phyloP scores from a whole-genome alignment of 495 filamentous ascomycete species.

The Neurospora cerealis region DNA sequence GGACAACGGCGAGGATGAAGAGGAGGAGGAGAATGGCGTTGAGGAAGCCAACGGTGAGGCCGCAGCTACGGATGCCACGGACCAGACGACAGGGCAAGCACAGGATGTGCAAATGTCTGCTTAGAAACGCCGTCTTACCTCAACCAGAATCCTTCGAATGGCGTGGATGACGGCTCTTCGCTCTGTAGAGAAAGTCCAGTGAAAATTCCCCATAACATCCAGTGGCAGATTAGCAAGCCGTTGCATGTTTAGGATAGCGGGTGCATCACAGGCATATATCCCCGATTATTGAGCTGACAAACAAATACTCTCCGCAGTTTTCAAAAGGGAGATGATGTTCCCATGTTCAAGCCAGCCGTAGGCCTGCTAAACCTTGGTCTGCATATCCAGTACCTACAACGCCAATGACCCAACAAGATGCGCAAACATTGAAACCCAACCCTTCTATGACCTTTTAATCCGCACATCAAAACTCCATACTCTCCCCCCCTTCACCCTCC shows the following conservation, averaged over 20 bases:
- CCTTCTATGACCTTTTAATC: background rate
- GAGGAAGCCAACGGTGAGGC: slow-evolving; percentile 11
- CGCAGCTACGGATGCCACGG: background rate
- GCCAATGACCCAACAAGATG: background rate
- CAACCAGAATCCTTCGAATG: background rate
- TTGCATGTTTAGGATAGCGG: background rate
- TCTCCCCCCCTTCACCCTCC: slow-evolving; percentile 25
- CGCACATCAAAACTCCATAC: slow-evolving; percentile 59
- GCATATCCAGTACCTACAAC: background rate
- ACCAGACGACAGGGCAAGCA: slow-evolving; percentile 1
- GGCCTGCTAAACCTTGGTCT: background rate
- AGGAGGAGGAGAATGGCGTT: slow-evolving; percentile 16
- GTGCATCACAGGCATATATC: background rate
- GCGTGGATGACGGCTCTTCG: background rate
- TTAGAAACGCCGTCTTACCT: background rate
- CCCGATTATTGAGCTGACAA: background rate
- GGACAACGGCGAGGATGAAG: slow-evolving; percentile 13
- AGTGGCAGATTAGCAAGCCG: background rate
- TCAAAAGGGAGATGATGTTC: background rate
- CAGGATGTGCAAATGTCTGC: background rate
- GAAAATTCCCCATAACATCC: background rate
- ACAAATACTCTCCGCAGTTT: background rate
- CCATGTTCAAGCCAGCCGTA: background rate
- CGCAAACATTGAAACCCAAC: background rate
- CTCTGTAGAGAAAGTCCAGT: background rate